Evolutionary conservation across 1,139 yeast species (phyloP).

Genomic region (Meyerozyma athensensis): DNA sequence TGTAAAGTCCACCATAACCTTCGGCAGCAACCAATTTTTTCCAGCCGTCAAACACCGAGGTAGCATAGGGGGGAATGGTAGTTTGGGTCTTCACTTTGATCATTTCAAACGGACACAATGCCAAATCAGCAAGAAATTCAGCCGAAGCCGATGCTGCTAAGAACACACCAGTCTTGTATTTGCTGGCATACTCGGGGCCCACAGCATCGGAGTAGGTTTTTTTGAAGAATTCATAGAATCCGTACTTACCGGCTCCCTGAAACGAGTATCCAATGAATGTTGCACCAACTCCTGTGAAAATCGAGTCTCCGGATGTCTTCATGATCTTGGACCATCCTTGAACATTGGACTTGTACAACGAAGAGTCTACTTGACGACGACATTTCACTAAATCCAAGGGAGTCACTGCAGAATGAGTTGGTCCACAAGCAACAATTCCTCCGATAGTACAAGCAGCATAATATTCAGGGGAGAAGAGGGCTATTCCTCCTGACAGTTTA

Average conservation of each 20-base stretch:
- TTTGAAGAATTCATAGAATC: conserved; percentile 87
- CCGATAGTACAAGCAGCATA: conserved; percentile 84
- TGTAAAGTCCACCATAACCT: conserved; percentile 72
- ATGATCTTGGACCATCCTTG: conserved; percentile 77
- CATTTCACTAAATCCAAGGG: conserved; percentile 92
- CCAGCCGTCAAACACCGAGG: conserved; percentile 61
- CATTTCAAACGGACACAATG: conserved; percentile 90
- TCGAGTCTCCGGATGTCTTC: conserved; percentile 69
- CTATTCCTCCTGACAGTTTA: conserved; percentile 25
- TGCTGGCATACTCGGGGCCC: conserved; percentile 59
- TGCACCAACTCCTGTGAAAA: conserved; percentile 86
- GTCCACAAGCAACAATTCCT: conserved; percentile 91
- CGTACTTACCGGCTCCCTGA: conserved; percentile 96
- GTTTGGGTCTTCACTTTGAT: conserved; percentile 92
- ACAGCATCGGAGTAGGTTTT: conserved; percentile 64
- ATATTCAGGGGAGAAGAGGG: conserved; percentile 64
- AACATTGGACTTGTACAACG: conserved; percentile 65
- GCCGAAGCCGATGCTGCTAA: conserved; percentile 88
- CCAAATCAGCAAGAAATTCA: conserved; percentile 84
- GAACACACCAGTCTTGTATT: conserved; percentile 69
- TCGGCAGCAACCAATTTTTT: conserved; percentile 59
- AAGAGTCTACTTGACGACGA: conserved; percentile 79
- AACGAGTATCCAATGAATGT: conserved; percentile 86
- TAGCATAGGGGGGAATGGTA: conserved; percentile 77
- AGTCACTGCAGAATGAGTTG: conserved; percentile 88